Base-by-base conservation (phyloP, 2,329 filamentous ascomycete species). In the Thelonectria rubi region DNA sequence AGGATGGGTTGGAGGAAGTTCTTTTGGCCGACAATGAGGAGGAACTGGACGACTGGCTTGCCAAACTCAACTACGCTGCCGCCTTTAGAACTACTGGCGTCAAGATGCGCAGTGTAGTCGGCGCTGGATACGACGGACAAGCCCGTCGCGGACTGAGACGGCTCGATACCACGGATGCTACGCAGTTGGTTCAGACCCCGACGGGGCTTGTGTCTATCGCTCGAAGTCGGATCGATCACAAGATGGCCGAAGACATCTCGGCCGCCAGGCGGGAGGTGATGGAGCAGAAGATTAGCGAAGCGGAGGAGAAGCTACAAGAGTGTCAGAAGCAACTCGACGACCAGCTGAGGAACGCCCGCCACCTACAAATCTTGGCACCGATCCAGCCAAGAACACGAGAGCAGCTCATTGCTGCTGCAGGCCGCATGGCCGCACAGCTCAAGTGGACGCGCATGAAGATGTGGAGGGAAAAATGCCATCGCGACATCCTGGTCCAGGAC, bases 31-130 rank as follows among this genome's bases (percentile, higher is more conserved):
- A 97, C 70, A 93, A 88, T 55, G 95, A 99, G 71, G 82, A 87
- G 1, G 95, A 99, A 71, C 89, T 97, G 84, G 97, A 97, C 71
- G 95, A 99, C 74, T 99, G 95, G 95, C 82, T 99, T 26, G 92
- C 91, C 8, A 95, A 97, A 72, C 85, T 99, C 62, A 99, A 99
- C 75, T 98, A 98, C 74, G 94, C 94, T 34, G 94, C 95, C 9
- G 92, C 95, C 1, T 98, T 98, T 76, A 87, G 93, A 68, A 97
- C 93, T 0, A 92, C 94, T 6, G 94, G 94, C 12, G 93, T 98
- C 6, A 87, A 93, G 45, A 96, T 97, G 83, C 87, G 94, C 69
- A 94, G 93, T 20, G 90, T 97, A 58, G 85, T 95, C 54, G 93
- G 92, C 12, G 91, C 90, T 6, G 89, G 90, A 68, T 95, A 97